Conservation (phyloP, 2,329 filamentous ascomycete species). For the Calcarisporium arbuscula region DNA sequence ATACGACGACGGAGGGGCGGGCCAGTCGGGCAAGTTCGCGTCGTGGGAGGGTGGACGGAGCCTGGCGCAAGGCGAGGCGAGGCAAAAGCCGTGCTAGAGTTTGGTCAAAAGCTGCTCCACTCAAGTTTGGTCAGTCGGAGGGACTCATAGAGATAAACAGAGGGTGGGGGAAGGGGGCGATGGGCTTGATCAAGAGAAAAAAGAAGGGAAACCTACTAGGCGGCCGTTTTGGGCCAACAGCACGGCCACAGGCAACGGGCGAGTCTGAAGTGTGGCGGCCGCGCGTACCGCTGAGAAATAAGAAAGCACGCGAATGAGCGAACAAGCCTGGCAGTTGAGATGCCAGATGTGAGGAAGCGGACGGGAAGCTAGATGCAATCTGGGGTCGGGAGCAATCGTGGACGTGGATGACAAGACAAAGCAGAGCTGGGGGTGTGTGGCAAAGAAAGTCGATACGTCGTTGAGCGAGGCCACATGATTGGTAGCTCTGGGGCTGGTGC, state of each 20-base stretch:
- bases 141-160: conserved; percentile 9
- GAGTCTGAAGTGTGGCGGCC: conserved; percentile 19
- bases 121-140: conserved; percentile 15
- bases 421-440: conserved; percentile 13
- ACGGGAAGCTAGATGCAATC: conserved; percentile 11
- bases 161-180: conserved; percentile 5
- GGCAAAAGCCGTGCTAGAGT: not conserved
- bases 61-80: conserved; percentile 3
- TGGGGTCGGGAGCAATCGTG: conserved; percentile 22
- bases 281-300: conserved; percentile 24
- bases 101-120: conserved; percentile 8
- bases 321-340: conserved; percentile 7
- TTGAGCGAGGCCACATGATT: conserved; percentile 25
- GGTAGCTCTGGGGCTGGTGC: conserved; percentile 15
- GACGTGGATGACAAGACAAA: conserved; percentile 8
- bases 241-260: conserved; percentile 16
- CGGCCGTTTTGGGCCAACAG: conserved; percentile 8
- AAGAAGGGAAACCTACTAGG: conserved; percentile 10
- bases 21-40: conserved; percentile 15
- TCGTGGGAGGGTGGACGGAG: conserved; percentile 3
- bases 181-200: conserved; percentile 6
- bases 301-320: conserved; percentile 8
- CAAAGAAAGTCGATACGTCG: conserved; percentile 14
- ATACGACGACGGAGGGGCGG: conserved; percentile 2
- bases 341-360: conserved; percentile 12